Base-by-base conservation (phyloP, 2,329 filamentous ascomycete genomes). In the Talaromyces sp. region DNA sequence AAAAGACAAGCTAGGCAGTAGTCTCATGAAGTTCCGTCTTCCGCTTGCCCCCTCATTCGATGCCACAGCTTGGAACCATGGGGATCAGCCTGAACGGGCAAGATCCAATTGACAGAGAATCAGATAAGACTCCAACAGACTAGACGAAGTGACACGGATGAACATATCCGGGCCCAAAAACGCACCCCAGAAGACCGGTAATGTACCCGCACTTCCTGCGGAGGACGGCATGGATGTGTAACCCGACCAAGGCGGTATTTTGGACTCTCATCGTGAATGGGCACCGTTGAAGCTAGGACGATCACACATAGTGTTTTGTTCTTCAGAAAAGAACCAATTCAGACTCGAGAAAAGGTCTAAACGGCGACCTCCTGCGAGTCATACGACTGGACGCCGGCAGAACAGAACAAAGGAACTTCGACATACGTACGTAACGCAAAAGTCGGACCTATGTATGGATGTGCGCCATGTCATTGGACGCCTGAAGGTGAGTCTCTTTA, bases 191-290 rank as follows among this genome's bases (percentile, higher is more conserved):
- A 54, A 52, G 33, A 62, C 13, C 22, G 47, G 60, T 54, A 41
- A 41, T 39, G 50, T 52, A 54, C n/a, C 60, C 60, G 47, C 60
- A 48, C 39, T 22, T 39, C 24, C 13, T 43, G 47, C 60, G 54
- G 47, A 33, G 35, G 10, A 62, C 35, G 47, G 60, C 47, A 50
- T 54, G 47, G 16, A 39, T 22, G 56, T 59, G 56, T 45, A 59
- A 59, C 56, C 24, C 43, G 22, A 43, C 27, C 22, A 7, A 45
- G 24, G 19, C n/a, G 37, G 33, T 39, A 39, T 22, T 56, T 33
- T 24, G 33, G 52, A 45, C 22, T 16, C 10, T 59, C 37, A 45
- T 33, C 13, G 14, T 59, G 13, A 37, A 39, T 31, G 56, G 13
- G 7, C 16, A 33, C 56, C 56, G 22, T 31, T 59, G 33, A 59